Base-by-base conservation (phyloP, 140 eudicot genomes). In the Stevia rebaudiana region DNA sequence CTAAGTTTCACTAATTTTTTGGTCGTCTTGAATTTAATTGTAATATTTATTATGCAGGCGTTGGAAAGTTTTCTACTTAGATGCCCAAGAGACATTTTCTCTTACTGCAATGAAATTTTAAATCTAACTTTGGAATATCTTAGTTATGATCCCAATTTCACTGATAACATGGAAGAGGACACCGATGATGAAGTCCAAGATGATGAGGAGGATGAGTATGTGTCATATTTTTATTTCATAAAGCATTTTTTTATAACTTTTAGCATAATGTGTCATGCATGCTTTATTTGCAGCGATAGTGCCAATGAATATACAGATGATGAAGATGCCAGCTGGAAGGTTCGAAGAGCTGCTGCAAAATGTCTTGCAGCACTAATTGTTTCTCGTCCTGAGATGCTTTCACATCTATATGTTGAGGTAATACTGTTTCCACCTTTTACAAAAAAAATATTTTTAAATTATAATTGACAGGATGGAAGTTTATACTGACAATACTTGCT, bases 241-340 rank as follows among this genome's bases (percentile, higher is more conserved):
- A 16, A 21, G n/a, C 18, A 6, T 13, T 4, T 59, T 59, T 42
- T 3, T 35, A 24, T 33, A 23, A 49, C 23, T 28, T 52, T 19
- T 11, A 13, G 62, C 55, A 35, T 84, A 49, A 82, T 40, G 11
- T 67, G 21, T 19, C 47, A 54, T 70, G 51, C 46, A 65, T 65
- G 33, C 53, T 75, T 76, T 51, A 61, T 39, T 28, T 88, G 80
- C 63, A 94, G 99, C 19, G 99, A 86, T 80, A 94, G 99, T 76
- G 94, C 95, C 9, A 73, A 94, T 73, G 99, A 94, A 64, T 94
- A 94, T 82, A 85, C 99, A 5, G 99, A 94, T 73, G 99, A 94
- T 53, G 99, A 94, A 78, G 99, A 94, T 71, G 85, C 76, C 28
- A 94, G 99, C 81, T 94, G 99, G 99, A 94, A 94, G 70, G 99